Conservation (phyloP, 75 land plant genomes). For the Gnetum montanum region DNA sequence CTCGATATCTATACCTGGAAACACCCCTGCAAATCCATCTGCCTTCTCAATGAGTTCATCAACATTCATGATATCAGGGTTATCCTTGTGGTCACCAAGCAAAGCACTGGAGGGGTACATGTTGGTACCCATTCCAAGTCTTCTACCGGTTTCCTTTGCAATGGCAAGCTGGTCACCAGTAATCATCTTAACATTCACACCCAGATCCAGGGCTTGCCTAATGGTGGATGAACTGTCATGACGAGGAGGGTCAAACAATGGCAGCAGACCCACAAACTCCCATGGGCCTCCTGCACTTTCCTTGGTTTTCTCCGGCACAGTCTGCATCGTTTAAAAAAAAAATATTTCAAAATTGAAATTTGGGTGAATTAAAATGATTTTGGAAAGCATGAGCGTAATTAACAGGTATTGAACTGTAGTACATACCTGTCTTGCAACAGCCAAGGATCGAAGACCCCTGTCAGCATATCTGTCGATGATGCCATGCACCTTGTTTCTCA, state of each 20-base stretch:
- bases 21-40: conserved; percentile 92
- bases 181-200: conserved; percentile 83
- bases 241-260: conserved; percentile 87
- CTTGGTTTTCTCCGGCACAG: conserved; percentile 41
- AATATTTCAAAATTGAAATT: not conserved
- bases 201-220: conserved; percentile 70
- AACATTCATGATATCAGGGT: conserved; percentile 44
- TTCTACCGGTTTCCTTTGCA: conserved; percentile 73
- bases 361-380: not conserved
- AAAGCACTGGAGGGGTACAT: conserved; percentile 79
- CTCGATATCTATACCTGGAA: conserved; percentile 57
- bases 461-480: conserved; percentile 66
- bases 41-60: conserved; percentile 80
- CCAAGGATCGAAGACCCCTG: conserved; percentile 72
- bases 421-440: conserved; percentile 66
- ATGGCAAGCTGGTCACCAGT: conserved; percentile 86
- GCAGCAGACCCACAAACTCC: conserved; percentile 70
- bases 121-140: conserved; percentile 85
- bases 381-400: not conserved
- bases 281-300: conserved; percentile 68
- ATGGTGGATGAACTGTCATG: conserved; percentile 93
- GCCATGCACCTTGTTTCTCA: conserved; percentile 36
- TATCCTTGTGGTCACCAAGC: conserved; percentile 45
- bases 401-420: not conserved
- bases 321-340: conserved; percentile 9